Percentiles rank a stretch among this genome's conserved stretches.
phyloP scores from a whole-genome alignment of 371 early-diverging fungal genomes.

The Rhizopus microsporus region DNA sequence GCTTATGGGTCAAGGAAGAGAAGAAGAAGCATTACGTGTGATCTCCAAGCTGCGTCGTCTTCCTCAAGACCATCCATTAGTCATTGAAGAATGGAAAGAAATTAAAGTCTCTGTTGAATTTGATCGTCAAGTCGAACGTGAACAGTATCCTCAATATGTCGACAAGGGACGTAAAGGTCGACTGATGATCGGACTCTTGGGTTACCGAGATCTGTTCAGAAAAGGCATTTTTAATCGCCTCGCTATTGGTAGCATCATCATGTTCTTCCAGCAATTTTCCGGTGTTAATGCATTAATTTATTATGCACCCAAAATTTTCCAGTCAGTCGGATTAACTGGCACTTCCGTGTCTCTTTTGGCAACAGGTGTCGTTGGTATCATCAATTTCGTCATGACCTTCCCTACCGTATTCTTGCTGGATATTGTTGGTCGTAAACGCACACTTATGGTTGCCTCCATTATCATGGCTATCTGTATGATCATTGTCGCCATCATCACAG shows the following conservation, averaged over 20 bases:
- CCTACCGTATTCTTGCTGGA: conserved; percentile 73
- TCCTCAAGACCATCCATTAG: conserved; percentile 50
- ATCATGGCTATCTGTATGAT: conserved; percentile 37
- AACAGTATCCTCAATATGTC: conserved; percentile 34
- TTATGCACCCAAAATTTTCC: conserved; percentile 73
- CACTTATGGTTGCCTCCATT: conserved; percentile 50
- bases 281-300: conserved; percentile 78
- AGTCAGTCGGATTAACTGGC: conserved; percentile 62
- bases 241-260: conserved; percentile 65
- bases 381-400: conserved; percentile 58
- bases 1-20: conserved; percentile 54
- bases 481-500: conserved; percentile 43
- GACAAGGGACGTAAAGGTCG: conserved; percentile 21
- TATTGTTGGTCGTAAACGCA: conserved; percentile 60
- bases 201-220: conserved; percentile 71
- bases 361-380: conserved; percentile 71
- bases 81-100: conserved; percentile 72
- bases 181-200: conserved; percentile 46
- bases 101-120: conserved; percentile 71
- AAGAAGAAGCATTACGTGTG: conserved; percentile 70
- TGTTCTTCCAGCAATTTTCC: conserved; percentile 73
- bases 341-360: conserved; percentile 58
- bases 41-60: conserved; percentile 74
- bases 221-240: conserved; percentile 63
- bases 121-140: conserved; percentile 59